Evolutionary conservation across 2,329 filamentous ascomycete species (phyloP), one percentile per base, ranked within the genome.

Genomic region (Periconia digitata): DNA sequence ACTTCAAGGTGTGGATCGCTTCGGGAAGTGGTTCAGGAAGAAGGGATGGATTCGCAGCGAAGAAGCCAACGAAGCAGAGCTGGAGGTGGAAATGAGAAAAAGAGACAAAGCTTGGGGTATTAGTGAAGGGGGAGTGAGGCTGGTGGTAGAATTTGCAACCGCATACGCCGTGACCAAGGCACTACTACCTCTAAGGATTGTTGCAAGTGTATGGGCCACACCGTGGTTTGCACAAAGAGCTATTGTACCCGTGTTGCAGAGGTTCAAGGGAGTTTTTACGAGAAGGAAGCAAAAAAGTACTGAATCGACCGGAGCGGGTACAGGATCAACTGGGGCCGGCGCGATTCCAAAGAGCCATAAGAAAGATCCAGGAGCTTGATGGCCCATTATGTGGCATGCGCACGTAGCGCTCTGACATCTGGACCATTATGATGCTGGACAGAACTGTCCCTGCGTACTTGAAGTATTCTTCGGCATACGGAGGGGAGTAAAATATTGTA

Each of bases 101-200:
- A 55, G 63, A 55, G 71, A 71, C 58, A 65, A 57, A 63, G 64
- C 64, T 70, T 72, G 56, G 67, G 67, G 64, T 37, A 53, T 67
- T 38, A 70, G 72, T 16, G 70, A 77, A 49, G 65, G 60, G 17
- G 81, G 81, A 0, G 76, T 80, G 29, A 78, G 78, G 50, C 52
- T 85, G 50, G 73, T 86, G 24, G 72, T 85, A 18, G 83, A 86
- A 72, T 83, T 97, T 55, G 94, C 90, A 20, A 87, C 94, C 17
- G 92, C 94, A 5, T 99, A 94, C 76, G 88, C 90, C 1, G 81
- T 96, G 54, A 95, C 90, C 1, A 99, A 99, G 74, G 85, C 84
- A 15, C 66, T 97, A 49, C 70, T 99, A 54, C 90, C 94, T 0
- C 62, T 89, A 12, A 81, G 94, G 58, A 82, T 99, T 52, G 75